Evolutionary conservation across 208 protist genomes (phyloP), one percentile per base, ranked within the genome.

Genomic region (Plasmodiophora brassicae): DNA sequence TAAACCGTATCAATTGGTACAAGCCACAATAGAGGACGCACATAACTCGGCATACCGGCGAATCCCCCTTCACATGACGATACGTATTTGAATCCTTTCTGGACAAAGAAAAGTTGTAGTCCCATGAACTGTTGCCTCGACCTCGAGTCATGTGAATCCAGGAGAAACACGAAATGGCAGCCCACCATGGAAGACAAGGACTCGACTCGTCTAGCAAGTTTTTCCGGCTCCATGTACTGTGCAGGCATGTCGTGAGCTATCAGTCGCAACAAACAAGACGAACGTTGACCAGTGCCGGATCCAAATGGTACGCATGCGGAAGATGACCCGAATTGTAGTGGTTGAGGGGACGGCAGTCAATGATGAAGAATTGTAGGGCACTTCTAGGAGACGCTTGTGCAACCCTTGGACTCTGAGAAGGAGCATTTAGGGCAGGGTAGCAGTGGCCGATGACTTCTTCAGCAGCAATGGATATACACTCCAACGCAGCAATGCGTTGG

Each of bases 301-400:
- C 28, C 14, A 86, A 57, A 86, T 86, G 84, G n/a, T 71, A 86
- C 25, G 84, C 28, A 57, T 38, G 1, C 28, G 84, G 84, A 28
- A 86, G n/a, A 86, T 57, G 84, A n/a, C 84, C 84, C 5, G 84
- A 53, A n/a, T 57, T 65, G 50, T 71, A 86, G 36, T 86, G 84
- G 36, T 86, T 5, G 10, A 5, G 25, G 36, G 84, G 84, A 5
- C 84, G 5, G n/a, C 84, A 86, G n/a, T 86, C 84, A 57, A 86
- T 86, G 28, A 86, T 57, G 28, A 86, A 86, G 43, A 86, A 86
- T 57, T 86, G 28, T 8, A 86, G 50, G 28, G 45, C 10, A 14
- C 28, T 28, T 54, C 14, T 78, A 44, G 5, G 5, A 44, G 65
- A 25, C 14, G 20, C 25, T 57, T 28, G 50, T 57, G 50, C 20